Base-by-base conservation (phyloP, 768 basidiomycete genomes). In the Mycena alexandri region DNA sequence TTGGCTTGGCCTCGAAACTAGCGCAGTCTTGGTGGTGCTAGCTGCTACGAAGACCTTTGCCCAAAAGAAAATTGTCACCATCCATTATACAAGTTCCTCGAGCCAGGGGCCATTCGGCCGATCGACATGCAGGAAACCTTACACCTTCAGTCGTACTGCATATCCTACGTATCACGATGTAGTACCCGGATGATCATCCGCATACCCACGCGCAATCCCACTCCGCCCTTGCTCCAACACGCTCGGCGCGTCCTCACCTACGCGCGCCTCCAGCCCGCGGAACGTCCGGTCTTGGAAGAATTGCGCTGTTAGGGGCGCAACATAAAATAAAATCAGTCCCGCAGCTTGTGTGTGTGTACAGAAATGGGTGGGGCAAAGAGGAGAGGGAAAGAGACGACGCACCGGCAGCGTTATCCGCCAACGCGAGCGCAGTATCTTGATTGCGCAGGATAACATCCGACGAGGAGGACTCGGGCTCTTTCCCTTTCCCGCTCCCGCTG, bases 121-220 rank as follows among this genome's bases (percentile, higher is more conserved):
- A n/a, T n/a, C n/a, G n/a, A n/a, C n/a, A n/a, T n/a, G n/a, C n/a
- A n/a, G n/a, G n/a, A n/a, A n/a, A n/a, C n/a, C n/a, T n/a, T n/a
- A n/a, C n/a, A n/a, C n/a, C n/a, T n/a, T n/a, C n/a, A n/a, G n/a
- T n/a, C n/a, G n/a, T n/a, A n/a, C n/a, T n/a, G n/a, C n/a, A n/a
- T n/a, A n/a, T n/a, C n/a, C n/a, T n/a, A n/a, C n/a, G n/a, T n/a
- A n/a, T 29, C 29, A 29, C 29, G 6, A 29, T 29, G 29, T 29
- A 29, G 29, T 29, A 6, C 29, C 29, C 6, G 29, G 29, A 68
- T 79, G 79, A 68, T 85, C 85, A 65, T 93, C 91, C 52, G 85
- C 85, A 76, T 99, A 98, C 12, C 93, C 94, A 68, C 91, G 86
- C 43, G 97, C 95, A 51, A 97, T 91, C 7, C 97, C 97, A 71